These are phyloP conservation scores for Lactarius hatsudake DNA, from an alignment of 768 basidiomycete species.

Conservation along the genomic window DNA sequence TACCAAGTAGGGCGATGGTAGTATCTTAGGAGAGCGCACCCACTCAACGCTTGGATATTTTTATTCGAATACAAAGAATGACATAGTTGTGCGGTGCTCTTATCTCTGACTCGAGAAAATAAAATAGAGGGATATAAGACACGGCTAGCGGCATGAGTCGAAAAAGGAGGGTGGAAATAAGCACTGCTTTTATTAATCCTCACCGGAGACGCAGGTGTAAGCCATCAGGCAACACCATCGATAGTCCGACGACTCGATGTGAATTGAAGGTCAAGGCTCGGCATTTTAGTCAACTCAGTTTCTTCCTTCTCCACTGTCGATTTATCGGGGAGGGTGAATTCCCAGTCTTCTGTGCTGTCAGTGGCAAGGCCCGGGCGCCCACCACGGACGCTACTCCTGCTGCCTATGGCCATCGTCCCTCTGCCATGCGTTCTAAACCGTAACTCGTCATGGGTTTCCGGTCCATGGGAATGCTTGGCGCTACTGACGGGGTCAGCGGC, in stretches of 20 bases:
- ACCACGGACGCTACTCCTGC: background rate
- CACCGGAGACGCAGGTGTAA: background rate
- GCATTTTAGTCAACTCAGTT: background rate
- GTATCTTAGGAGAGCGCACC: too few species aligned
- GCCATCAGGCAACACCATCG: background rate
- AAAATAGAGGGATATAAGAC: background rate
- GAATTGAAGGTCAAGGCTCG: background rate
- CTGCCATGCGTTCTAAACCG: background rate
- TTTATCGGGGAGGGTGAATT: background rate
- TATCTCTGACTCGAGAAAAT: background rate
- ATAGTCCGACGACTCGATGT: background rate
- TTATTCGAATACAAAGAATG: background rate
- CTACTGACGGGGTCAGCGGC: background rate
- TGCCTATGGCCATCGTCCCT: background rate
- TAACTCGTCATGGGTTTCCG: background rate
- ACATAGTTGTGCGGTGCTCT: too few species aligned
- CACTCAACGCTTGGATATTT: too few species aligned
- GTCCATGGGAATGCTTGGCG: background rate
- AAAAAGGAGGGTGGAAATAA: background rate
- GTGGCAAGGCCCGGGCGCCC: background rate
- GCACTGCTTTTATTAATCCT: background rate
- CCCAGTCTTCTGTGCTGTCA: background rate
- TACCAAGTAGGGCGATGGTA: too few species aligned
- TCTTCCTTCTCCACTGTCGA: background rate
- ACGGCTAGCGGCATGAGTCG: background rate